Conservation (phyloP, 2,329 filamentous ascomycete genomes). For the Chaetomiaceae sp. region DNA sequence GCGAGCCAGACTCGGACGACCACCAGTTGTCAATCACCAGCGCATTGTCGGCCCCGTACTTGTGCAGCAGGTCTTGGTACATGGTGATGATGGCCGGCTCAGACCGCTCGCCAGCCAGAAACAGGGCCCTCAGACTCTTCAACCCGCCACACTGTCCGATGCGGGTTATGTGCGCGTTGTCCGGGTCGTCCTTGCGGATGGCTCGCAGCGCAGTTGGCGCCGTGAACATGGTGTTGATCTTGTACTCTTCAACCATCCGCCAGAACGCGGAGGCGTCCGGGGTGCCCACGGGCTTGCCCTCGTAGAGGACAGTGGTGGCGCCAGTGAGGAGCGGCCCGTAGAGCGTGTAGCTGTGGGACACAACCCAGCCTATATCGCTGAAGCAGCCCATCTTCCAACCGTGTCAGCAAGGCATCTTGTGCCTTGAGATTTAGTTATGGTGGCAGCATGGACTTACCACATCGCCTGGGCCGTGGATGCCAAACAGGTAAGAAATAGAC, state of each 20-base stretch:
- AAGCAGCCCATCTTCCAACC: constrained; percentile 36
- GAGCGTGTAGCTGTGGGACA: constrained; percentile 72
- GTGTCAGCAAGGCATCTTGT: constrained; percentile 13
- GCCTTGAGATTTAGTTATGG: too few relatives aligned
- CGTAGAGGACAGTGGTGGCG: constrained; percentile 80
- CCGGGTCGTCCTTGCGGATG: constrained; percentile 78
- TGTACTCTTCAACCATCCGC: constrained; percentile 78
- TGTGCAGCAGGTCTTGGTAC: constrained; percentile 67
- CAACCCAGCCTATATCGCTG: constrained; percentile 84
- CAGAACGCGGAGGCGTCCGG: constrained; percentile 85
- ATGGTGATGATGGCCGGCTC: constrained; percentile 78
- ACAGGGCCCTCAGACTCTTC: constrained; percentile 65
- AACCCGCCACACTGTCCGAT: constrained; percentile 64
- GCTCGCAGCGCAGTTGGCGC: constrained; percentile 82
- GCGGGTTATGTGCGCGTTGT: constrained; percentile 58
- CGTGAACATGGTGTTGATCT: constrained; percentile 77
- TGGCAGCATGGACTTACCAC: too few relatives aligned
- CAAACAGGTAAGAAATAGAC: constrained; percentile 76
- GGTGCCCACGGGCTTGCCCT: constrained; percentile 90
- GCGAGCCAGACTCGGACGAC: constrained; percentile 54
- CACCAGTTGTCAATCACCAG: constrained; percentile 56
- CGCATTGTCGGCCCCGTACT: constrained; percentile 60
- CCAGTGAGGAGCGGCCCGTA: constrained; percentile 83
- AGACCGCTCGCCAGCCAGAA: constrained; percentile 82
- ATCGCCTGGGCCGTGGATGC: constrained; percentile 75